Evolutionary conservation across 805 yeast species (phyloP).

Genomic region (Crinitomyces ghanaensis): DNA sequence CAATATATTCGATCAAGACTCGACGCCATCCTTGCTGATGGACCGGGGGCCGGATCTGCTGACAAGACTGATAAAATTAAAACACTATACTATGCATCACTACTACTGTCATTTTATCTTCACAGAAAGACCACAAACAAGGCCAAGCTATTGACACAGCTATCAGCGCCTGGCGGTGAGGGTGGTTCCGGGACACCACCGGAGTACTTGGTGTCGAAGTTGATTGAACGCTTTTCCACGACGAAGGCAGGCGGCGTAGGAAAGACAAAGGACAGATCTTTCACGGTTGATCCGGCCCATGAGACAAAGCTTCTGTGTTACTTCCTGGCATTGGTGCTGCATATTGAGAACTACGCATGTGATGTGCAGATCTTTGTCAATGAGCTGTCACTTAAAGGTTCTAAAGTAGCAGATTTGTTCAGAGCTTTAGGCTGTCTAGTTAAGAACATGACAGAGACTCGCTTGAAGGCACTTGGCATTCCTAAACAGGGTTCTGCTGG

Average conservation of each 20-base stretch:
- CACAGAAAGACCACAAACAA: conserved; percentile 57
- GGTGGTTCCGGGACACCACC: conserved; percentile 60
- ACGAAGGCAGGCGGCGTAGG: conserved; percentile 48
- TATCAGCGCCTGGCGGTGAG: too few relatives aligned
- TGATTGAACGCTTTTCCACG: conserved; percentile 62
- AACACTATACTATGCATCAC: conserved; percentile 66
- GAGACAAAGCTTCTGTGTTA: conserved; percentile 81
- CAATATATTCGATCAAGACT: conserved; percentile 36
- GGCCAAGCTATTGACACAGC: conserved; percentile 43
- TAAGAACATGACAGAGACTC: conserved; percentile 45
- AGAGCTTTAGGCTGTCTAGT: conserved; percentile 74
- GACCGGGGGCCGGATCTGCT: conserved; percentile 31
- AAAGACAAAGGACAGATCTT: conserved; percentile 65
- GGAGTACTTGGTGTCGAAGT: conserved; percentile 57
- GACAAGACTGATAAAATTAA: conserved; percentile 49
- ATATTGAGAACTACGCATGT: conserved; percentile 61
- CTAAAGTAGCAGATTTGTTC: conserved; percentile 54
- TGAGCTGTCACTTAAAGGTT: conserved; percentile 72
- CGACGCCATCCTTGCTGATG: conserved; percentile 20
- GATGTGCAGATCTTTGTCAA: conserved; percentile 74
- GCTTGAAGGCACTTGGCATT: conserved; percentile 27
- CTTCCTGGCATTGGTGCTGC: conserved; percentile 59
- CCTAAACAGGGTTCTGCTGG: conserved; percentile 29
- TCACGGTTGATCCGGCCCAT: conserved; percentile 71
- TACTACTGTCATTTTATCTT: conserved; percentile 68